These are phyloP conservation scores for Tolypocladium endophyticum DNA, from an alignment of 2,329 filamentous ascomycete species.

Conservation along the genomic window DNA sequence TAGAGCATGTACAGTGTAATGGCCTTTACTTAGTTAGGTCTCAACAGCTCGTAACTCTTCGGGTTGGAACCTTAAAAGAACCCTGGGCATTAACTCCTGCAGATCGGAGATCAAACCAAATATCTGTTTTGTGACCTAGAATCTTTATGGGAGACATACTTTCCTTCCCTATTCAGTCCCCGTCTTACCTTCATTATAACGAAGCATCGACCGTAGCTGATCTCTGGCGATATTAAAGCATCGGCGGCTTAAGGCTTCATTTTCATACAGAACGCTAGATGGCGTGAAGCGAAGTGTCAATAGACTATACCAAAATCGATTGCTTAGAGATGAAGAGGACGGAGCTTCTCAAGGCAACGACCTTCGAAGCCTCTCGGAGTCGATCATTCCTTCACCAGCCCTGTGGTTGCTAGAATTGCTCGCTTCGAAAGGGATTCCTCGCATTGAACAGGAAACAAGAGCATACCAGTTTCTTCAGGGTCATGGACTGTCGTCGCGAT, in stretches of 20 bases:
- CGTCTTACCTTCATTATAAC: constrained; percentile 12
- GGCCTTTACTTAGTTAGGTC: too few species aligned
- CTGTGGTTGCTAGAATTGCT: constrained; percentile 18
- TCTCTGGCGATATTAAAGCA: constrained; percentile 13
- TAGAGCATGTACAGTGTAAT: too few species aligned
- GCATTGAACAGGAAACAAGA: constrained; percentile 19
- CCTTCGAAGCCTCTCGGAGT: constrained; percentile 13
- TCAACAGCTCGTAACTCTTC: too few species aligned
- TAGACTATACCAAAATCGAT: constrained; percentile 14
- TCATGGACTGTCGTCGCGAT: constrained; percentile 17
- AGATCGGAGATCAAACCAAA: too few species aligned
- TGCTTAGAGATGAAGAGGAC: constrained; percentile 15
- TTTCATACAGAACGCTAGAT: constrained; percentile 12
- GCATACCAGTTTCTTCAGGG: constrained; percentile 17
- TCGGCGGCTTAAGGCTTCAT: constrained; percentile 14
- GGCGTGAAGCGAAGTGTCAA: constrained; percentile 11
- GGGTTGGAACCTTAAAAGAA: too few species aligned
- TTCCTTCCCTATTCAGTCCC: constrained; percentile 2
- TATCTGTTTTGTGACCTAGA: too few species aligned
- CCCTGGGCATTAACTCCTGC: too few species aligned
- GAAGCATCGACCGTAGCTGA: constrained; percentile 14
- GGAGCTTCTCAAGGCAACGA: constrained; percentile 13
- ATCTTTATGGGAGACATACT: too few species aligned
- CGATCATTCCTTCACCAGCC: constrained; percentile 5
- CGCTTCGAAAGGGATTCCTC: constrained; percentile 22